Evolutionary conservation across 352 stramenopile species (phyloP).

Genomic region (Peronospora farinosa): DNA sequence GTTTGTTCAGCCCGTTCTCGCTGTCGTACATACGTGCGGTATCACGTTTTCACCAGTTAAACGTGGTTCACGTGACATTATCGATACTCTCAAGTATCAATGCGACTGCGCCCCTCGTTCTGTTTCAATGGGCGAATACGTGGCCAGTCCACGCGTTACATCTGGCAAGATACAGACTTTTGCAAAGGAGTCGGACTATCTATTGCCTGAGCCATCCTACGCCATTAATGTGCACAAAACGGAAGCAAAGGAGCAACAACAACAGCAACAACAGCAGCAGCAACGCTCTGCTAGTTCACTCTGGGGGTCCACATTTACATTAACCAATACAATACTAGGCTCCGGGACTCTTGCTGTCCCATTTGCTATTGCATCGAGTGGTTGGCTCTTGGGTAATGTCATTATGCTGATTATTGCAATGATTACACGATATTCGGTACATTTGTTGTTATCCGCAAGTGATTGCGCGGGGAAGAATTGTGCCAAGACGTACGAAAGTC

Average conservation of each 20-base stretch:
- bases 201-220: constrained; percentile 21
- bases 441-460: constrained; percentile 56
- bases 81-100: constrained; percentile 56
- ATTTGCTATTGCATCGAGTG: constrained; percentile 65
- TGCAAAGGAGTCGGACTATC: constrained; percentile 22
- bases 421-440: constrained; percentile 71
- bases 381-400: constrained; percentile 56
- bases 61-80: constrained; percentile 41
- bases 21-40: constrained; percentile 32
- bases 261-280: not conserved
- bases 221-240: constrained; percentile 34
- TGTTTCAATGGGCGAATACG: constrained; percentile 78
- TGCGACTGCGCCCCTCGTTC: constrained; percentile 44
- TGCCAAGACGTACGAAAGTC: constrained; percentile 69
- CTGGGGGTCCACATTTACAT: constrained; percentile 61
- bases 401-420: constrained; percentile 70
- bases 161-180: constrained; percentile 9
- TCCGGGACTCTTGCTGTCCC: constrained; percentile 67
- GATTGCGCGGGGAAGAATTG: constrained; percentile 50
- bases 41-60: constrained; percentile 36
- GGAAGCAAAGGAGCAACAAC: constrained; percentile 17
- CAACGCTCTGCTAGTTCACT: constrained; percentile 41
- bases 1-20: constrained; percentile 6
- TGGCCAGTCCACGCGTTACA: constrained; percentile 40
- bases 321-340: constrained; percentile 73